These are phyloP conservation scores for Arthrobotrys entomopaga DNA, from an alignment of 2,329 filamentous ascomycete species.

Conservation along the genomic window DNA sequence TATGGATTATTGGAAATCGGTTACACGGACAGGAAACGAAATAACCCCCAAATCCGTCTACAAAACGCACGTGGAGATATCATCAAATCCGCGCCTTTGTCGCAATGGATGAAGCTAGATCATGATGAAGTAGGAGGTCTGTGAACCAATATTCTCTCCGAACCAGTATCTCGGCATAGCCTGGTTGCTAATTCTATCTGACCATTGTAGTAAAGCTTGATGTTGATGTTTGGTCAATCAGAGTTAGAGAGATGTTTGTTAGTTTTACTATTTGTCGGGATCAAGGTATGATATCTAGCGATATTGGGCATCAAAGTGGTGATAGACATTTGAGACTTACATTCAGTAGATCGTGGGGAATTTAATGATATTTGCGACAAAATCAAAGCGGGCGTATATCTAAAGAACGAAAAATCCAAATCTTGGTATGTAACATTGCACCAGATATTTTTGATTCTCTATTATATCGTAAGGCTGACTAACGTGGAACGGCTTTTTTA, in stretches of 20 bases:
- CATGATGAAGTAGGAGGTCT: slow-evolving; percentile 30
- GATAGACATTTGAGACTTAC: background rate
- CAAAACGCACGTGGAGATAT: slow-evolving; percentile 29
- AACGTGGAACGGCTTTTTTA: background rate
- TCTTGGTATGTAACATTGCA: slow-evolving; percentile 14
- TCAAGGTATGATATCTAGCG: slow-evolving; percentile 9
- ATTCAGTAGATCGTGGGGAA: slow-evolving; percentile 6
- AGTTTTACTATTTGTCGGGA: slow-evolving; percentile 24
- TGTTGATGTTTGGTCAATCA: slow-evolving; percentile 21
- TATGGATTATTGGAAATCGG: slow-evolving; percentile 20
- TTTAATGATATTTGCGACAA: slow-evolving; percentile 22
- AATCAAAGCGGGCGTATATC: slow-evolving; percentile 12
- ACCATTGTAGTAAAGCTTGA: slow-evolving; percentile 12
- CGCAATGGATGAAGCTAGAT: slow-evolving; percentile 22
- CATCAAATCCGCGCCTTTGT: slow-evolving; percentile 29
- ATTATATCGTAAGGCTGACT: background rate
- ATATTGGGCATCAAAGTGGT: background rate
- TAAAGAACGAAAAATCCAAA: slow-evolving; percentile 36
- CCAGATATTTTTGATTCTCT: background rate
- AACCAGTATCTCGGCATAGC: background rate
- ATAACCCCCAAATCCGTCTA: slow-evolving; percentile 22
- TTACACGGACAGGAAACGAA: slow-evolving; percentile 21
- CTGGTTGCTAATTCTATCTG: background rate
- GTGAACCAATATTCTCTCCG: background rate
- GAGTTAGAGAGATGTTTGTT: slow-evolving; percentile 30